Percentiles rank a stretch among this genome's conserved stretches.
Conservation (phyloP, 768 basidiomycete species). For the Mycena filopes region DNA sequence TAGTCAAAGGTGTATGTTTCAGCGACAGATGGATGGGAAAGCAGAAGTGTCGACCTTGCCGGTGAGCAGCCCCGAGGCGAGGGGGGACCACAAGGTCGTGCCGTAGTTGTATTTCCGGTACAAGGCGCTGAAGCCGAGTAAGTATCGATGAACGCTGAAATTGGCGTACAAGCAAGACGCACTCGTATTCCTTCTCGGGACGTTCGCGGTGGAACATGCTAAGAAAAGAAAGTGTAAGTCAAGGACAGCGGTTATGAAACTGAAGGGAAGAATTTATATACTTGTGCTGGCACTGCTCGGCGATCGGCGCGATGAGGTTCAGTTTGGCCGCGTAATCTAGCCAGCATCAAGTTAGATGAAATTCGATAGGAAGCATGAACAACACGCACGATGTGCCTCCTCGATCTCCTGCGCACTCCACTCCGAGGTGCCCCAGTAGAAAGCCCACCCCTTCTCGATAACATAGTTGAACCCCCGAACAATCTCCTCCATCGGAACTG, state of each 20-base stretch:
- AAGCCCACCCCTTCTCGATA: slow-evolving; percentile 79
- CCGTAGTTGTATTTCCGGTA: slow-evolving; percentile 78
- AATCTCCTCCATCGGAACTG: slow-evolving; percentile 78
- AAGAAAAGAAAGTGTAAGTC: slow-evolving; percentile 24
- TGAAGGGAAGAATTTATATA: too few species aligned
- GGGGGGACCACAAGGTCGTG: slow-evolving; percentile 79
- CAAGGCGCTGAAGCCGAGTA: slow-evolving; percentile 43
- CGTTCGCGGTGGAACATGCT: slow-evolving; percentile 84
- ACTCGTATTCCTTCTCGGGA: slow-evolving; percentile 85
- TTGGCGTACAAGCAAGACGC: slow-evolving; percentile 30
- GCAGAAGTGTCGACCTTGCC: too few species aligned
- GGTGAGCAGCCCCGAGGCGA: slow-evolving; percentile 79
- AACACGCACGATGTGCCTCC: too few species aligned
- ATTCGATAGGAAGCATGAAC: slow-evolving; percentile 69
- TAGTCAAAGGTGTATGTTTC: neutral
- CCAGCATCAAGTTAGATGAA: slow-evolving; percentile 69
- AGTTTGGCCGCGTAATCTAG: slow-evolving; percentile 78
- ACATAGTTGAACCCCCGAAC: slow-evolving; percentile 86
- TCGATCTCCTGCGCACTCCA: slow-evolving; percentile 38
- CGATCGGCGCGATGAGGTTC: slow-evolving; percentile 74
- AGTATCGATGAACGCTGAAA: slow-evolving; percentile 19
- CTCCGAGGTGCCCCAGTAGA: slow-evolving; percentile 83
- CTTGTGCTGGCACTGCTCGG: slow-evolving; percentile 83
- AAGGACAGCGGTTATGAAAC: too few species aligned
- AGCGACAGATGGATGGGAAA: too few species aligned